Conservation (phyloP, 345 rosid genomes). For the Turnera subulata region DNA sequence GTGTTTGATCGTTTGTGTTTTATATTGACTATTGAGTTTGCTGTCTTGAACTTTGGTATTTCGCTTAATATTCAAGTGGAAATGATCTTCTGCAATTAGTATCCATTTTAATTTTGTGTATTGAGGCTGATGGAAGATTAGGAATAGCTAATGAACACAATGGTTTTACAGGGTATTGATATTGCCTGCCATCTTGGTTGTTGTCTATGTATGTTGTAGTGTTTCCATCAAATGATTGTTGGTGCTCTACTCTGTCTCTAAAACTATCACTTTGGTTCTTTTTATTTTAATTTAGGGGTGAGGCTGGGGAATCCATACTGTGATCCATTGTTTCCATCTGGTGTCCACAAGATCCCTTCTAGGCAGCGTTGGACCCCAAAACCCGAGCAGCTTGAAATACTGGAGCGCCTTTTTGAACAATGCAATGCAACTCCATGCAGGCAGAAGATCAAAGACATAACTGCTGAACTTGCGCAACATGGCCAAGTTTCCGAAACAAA, state of each 20-base stretch:
- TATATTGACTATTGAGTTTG: background rate
- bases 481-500: slow-evolving; percentile 69
- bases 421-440: slow-evolving; percentile 54
- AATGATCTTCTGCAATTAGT: no score
- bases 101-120: no score
- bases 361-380: slow-evolving; percentile 83
- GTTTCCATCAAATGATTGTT: no score
- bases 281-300: slow-evolving; percentile 34
- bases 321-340: slow-evolving; percentile 37
- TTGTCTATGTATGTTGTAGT: no score
- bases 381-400: slow-evolving; percentile 48
- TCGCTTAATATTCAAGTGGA: no score
- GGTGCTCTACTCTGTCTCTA: background rate
- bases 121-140: no score
- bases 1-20: no score
- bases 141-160: no score
- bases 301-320: slow-evolving; percentile 35
- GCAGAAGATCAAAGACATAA: slow-evolving; percentile 54
- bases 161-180: no score
- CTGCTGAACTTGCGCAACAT: slow-evolving; percentile 42
- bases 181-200: no score
- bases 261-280: background rate
- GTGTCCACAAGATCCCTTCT: slow-evolving; percentile 38
- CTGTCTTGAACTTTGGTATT: no score
- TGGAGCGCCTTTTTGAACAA: slow-evolving; percentile 50